Conservation (phyloP, 2,329 filamentous ascomycete genomes). For the Penicillium sp. region DNA sequence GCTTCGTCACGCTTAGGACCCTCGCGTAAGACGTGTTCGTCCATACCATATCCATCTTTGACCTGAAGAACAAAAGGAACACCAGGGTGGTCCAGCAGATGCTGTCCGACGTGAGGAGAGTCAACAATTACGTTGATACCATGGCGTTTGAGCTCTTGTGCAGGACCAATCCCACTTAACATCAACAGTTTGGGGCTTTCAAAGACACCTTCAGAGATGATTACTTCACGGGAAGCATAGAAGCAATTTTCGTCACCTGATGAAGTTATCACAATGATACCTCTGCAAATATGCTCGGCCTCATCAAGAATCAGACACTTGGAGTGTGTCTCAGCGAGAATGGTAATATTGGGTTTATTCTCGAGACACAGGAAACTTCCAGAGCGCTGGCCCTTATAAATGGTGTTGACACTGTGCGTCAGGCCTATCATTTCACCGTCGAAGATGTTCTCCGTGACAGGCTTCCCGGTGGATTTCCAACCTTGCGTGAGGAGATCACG, state of each 20-base stretch:
- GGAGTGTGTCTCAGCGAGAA: constrained; percentile 47
- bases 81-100: constrained; percentile 39
- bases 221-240: too few species aligned
- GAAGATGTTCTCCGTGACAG: constrained; percentile 55
- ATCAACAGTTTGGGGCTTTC: constrained; percentile 54
- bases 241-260: constrained; percentile 50
- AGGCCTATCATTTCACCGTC: constrained; percentile 54
- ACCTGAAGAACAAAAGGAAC: constrained; percentile 42
- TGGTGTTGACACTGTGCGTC: constrained; percentile 52
- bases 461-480: constrained; percentile 54
- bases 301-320: too few species aligned
- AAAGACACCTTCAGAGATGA: constrained; percentile 51
- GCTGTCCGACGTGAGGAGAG: constrained; percentile 26
- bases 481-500: too few species aligned
- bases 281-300: too few species aligned
- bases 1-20: constrained; percentile 35
- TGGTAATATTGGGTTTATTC: constrained; percentile 54
- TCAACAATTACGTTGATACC: constrained; percentile 30
- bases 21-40: constrained; percentile 39
- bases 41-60: constrained; percentile 43
- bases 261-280: too few species aligned
- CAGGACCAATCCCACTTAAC: constrained; percentile 49
- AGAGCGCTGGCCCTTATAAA: constrained; percentile 56
- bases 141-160: constrained; percentile 15
- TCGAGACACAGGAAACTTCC: constrained; percentile 52